Evolutionary conservation across 140 eudicot species (phyloP).

Genomic region (Senecio squalidus): DNA sequence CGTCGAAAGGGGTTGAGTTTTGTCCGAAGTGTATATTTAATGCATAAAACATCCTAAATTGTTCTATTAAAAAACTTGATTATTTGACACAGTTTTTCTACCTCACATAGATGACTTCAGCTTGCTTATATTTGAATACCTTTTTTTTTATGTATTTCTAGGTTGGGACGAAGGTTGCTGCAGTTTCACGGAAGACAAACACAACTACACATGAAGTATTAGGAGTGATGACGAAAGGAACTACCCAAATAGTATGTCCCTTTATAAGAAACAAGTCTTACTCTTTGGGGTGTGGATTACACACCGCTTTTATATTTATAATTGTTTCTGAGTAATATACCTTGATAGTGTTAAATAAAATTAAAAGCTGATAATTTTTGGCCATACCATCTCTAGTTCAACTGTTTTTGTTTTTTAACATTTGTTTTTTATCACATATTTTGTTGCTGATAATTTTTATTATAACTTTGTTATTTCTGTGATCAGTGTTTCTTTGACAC

Average conservation of each 20-base stretch:
- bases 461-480: slow-evolving; percentile 16
- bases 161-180: slow-evolving; percentile 96
- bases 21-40: not conserved
- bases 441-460: no score
- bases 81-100: not conserved
- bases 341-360: not conserved
- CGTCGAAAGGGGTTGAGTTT: not conserved
- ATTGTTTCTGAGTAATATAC: not conserved
- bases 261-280: not conserved
- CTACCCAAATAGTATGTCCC: slow-evolving; percentile 80
- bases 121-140: not conserved
- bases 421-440: no score
- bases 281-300: no score
- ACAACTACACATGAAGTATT: slow-evolving; percentile 93
- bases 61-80: not conserved
- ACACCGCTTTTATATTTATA: no score
- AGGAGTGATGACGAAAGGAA: slow-evolving; percentile 88
- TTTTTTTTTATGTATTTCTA: slow-evolving; percentile 11
- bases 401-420: no score
- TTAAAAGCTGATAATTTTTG: not conserved
- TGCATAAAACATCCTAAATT: not conserved
- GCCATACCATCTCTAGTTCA: not conserved
- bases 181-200: slow-evolving; percentile 88
- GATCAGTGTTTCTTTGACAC: slow-evolving; percentile 97
- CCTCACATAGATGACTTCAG: not conserved